Conservation (phyloP, 2,329 filamentous ascomycete species). For the Epichloe coenophiala region DNA sequence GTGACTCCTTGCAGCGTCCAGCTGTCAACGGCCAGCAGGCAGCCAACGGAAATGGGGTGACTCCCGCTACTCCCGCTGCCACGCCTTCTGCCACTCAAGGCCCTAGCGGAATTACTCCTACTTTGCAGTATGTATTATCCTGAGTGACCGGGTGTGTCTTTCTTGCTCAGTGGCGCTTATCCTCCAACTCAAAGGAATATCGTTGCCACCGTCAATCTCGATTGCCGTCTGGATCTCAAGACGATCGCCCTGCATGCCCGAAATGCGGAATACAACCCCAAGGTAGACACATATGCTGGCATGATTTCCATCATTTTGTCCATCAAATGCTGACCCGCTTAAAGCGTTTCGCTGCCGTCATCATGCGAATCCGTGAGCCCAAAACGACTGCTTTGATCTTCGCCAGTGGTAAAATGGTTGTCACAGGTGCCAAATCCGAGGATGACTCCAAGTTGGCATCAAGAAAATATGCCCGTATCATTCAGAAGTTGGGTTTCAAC, state of each 20-base stretch:
- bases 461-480: slow-evolving; percentile 96
- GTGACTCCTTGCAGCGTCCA: slow-evolving; percentile 32
- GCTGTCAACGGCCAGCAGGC: slow-evolving; percentile 37
- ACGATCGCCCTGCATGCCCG: slow-evolving; percentile 95
- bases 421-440: slow-evolving; percentile 94
- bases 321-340: slow-evolving; percentile 7
- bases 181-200: slow-evolving; percentile 64
- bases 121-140: slow-evolving; percentile 79
- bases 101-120: slow-evolving; percentile 82
- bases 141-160: slow-evolving; percentile 15
- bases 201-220: slow-evolving; percentile 95
- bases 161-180: slow-evolving; percentile 38
- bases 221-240: slow-evolving; percentile 95
- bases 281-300: slow-evolving; percentile 44
- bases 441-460: slow-evolving; percentile 95
- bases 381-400: slow-evolving; percentile 98
- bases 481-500: slow-evolving; percentile 98
- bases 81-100: slow-evolving; percentile 74
- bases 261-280: slow-evolving; percentile 97
- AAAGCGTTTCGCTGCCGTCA: slow-evolving; percentile 94
- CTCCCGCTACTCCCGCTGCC: slow-evolving; percentile 76
- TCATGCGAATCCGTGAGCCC: slow-evolving; percentile 98
- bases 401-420: slow-evolving; percentile 98
- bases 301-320: slow-evolving; percentile 9
- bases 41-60: slow-evolving; percentile 63